A percentile compares a stretch with the other conserved stretches of the same genome.
Evolutionary conservation across 2,329 filamentous ascomycete species (phyloP).

Genomic region (Sclerotinia nivalis): DNA sequence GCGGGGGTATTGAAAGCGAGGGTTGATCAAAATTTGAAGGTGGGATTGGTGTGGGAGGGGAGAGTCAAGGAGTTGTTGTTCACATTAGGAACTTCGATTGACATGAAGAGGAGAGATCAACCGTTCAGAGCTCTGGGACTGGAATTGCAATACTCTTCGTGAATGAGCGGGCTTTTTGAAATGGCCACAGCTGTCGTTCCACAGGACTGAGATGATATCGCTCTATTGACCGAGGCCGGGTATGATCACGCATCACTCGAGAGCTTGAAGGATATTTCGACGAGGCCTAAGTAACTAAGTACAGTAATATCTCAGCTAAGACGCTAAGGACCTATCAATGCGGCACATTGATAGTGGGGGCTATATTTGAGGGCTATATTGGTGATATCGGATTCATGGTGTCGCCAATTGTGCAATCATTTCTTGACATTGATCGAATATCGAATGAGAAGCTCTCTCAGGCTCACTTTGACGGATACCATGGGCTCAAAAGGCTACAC

Average conservation of each 20-base stretch:
- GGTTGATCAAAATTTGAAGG: conserved; percentile 82
- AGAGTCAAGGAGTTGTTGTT: conserved; percentile 90
- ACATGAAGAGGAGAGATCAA: conserved; percentile 73
- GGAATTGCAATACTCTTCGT: conserved; percentile 82
- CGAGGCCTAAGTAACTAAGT: background rate
- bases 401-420: background rate
- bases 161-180: conserved; percentile 40
- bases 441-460: background rate
- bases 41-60: conserved; percentile 90
- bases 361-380: background rate
- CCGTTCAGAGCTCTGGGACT: conserved; percentile 75
- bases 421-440: background rate
- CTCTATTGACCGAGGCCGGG: background rate
- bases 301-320: background rate
- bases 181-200: background rate
- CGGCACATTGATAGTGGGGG: background rate
- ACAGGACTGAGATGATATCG: background rate
- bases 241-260: background rate
- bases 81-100: conserved; percentile 83
- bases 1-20: conserved; percentile 87
- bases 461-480: background rate
- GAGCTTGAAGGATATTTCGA: background rate
- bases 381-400: conserved; percentile 4
- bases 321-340: background rate
- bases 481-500: background rate